Conservation (phyloP, 2,329 filamentous ascomycete genomes). For the Whalleya microplaca region DNA sequence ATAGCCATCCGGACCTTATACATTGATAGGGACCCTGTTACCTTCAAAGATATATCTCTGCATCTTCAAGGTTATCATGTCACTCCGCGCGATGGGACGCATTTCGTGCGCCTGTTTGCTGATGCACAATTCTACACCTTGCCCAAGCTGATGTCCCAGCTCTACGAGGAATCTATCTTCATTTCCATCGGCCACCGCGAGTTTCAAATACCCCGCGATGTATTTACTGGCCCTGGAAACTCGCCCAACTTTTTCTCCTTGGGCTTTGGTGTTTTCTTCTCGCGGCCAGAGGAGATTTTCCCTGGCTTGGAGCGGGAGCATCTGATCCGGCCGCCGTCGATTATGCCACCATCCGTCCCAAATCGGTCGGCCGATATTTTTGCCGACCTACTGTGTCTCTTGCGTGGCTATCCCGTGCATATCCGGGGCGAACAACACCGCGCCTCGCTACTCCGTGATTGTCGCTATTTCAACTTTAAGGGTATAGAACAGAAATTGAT, state of each 20-base stretch:
- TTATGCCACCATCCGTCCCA: constrained; percentile 79
- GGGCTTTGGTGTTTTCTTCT: constrained; percentile 88
- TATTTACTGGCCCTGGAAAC: constrained; percentile 85
- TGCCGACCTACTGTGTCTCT: constrained; percentile 76
- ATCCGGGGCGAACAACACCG: constrained; percentile 79
- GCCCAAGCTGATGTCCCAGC: constrained; percentile 84
- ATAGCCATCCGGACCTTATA: constrained; percentile 76
- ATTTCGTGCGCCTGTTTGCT: constrained; percentile 91
- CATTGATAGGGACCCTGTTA: constrained; percentile 89
- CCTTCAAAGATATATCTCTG: constrained; percentile 85
- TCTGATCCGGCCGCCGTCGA: constrained; percentile 83
- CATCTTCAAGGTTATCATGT: constrained; percentile 94
- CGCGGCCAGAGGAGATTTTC: constrained; percentile 77
- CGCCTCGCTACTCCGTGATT: constrained; percentile 77
- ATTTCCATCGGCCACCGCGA: constrained; percentile 85
- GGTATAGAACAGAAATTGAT: constrained; percentile 88
- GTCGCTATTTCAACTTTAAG: constrained; percentile 90
- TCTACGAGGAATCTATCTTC: constrained; percentile 90
- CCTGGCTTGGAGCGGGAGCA: constrained; percentile 80
- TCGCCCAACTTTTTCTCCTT: constrained; percentile 95
- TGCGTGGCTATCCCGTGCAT: constrained; percentile 81
- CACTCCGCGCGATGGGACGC: constrained; percentile 75
- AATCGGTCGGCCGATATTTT: constrained; percentile 85
- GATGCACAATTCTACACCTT: constrained; percentile 95
- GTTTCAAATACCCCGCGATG: constrained; percentile 87